Base-by-base conservation (phyloP, 2,329 filamentous ascomycete species). In the Paecilomyces dactylethromorphus region DNA sequence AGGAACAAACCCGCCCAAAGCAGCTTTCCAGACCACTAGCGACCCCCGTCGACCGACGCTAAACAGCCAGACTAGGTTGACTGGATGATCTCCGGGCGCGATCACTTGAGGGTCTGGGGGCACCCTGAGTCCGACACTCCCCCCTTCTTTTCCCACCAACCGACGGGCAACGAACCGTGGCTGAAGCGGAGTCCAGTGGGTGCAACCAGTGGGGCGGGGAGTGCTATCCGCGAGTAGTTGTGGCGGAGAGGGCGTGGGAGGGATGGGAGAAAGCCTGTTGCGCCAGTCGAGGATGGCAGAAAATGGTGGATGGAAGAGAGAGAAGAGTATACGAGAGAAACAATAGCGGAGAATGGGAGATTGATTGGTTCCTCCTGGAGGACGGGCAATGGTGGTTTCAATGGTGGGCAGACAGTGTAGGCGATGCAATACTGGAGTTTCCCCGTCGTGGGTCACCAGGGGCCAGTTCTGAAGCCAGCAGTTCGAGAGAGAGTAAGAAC, bases 41-140 rank as follows among this genome's bases (percentile, higher is more conserved):
- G 39, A 45, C 39, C 39, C 18, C 39, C 39, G 50, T 52, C 21
- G 50, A 52, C 50, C 22, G 50, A 21, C 13, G 50, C 50, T 52
- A 52, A 52, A 10, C 5, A 52, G 22, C 13, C 7, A 13, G 39
- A 45, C 39, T n/a, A n/a, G 22, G 8, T 52, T 18, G 21, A 52
- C 50, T 52, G 50, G 50, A 52, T 52, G 50, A 52, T 52, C 50
- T 52, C 50, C 50, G 50, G 50, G 50, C 50, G 50, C 50, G 50
- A 52, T 52, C 50, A 29, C 21, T 52, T 21, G 50, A 21, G 50
- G 21, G 50, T 52, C 50, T 52, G 50, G 50, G 50, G 50, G 22
- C 24, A 15, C 50, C 11, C 22, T 52, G 35, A 52, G 49, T 29
- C 50, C 50, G 50, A 52, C 50, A 52, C 50, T 24, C 18, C 50